Evolutionary conservation across 2,329 filamentous ascomycete genomes (phyloP), one percentile per base, ranked within the genome.

Genomic region (Aspergillus terreus): DNA sequence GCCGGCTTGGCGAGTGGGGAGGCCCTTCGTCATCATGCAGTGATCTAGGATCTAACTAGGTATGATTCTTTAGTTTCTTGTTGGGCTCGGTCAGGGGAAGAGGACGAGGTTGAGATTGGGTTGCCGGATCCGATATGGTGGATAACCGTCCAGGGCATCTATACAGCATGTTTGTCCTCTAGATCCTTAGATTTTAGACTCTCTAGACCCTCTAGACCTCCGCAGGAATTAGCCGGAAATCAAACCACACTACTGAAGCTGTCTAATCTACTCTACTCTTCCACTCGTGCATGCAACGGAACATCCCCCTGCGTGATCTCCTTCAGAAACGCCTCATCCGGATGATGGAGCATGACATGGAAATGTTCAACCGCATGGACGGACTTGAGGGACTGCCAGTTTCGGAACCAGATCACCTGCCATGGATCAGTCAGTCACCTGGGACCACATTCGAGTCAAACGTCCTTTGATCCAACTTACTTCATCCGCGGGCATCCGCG

Each of bases 351-450:
- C 90, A 96, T 91, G 64, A 96, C 86, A 70, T 97, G 92, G 65
- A 97, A 94, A 69, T 97, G 92, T 76, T 96, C 92, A 10, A 97
- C 83, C 1, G 88, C 84, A 61, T 90, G 83, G 25, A 97, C 83
- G 21, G 87, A 94, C 75, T 96, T 96, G 59, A 96, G 74, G 14
- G 81, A 82, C 49, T 78, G 81, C 90, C 91, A 96, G 65, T 97
- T 97, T 76, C 88, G 95, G 74, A 96, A 96, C 90, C 91, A 97
- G 54, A 91, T 68, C 42, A 88, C 82, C 76, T 79, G 67, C 66
- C 70, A 49, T 25, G 23, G 6, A 25, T 23, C 21, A n/a, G 45
- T 57, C 49, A 59, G 51, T 15, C 23, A 14, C 10, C 15, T 11
- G 27, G 7, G 19, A 19, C 19, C 19, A 19, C 19, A 3, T 19